phyloP scores from a whole-genome alignment of 225 moss, liverwort and hornwort species.

The Physcomitrium patens region DNA sequence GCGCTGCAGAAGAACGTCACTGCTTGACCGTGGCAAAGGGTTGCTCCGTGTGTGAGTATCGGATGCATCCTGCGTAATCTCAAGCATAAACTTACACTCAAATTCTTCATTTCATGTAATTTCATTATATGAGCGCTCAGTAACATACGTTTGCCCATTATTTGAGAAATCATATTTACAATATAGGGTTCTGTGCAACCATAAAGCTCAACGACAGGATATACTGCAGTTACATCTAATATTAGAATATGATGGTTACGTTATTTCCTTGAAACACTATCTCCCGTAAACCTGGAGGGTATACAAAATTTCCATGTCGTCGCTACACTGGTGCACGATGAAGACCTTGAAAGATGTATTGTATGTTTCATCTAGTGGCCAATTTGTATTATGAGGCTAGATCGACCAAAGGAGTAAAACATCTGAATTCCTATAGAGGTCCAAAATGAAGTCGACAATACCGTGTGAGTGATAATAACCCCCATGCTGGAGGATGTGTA shows the following conservation, averaged over 20 bases:
- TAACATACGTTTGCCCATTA: conserved; percentile 2
- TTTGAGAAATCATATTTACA: background rate
- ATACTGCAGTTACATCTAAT: conserved; percentile 2
- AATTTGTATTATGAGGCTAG: conserved; percentile 13
- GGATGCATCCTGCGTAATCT: conserved; percentile 49
- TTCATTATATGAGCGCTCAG: too few species aligned
- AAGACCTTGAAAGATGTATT: background rate
- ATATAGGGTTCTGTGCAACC: conserved; percentile 4
- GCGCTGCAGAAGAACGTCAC: conserved; percentile 65
- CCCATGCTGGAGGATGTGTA: conserved; percentile 39
- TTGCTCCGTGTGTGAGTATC: conserved; percentile 50
- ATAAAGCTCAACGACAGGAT: background rate
- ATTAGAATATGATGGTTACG: conserved; percentile 1
- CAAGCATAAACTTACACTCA: conserved; percentile 28
- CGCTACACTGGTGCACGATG: background rate
- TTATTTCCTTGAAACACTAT: background rate
- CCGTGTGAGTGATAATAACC: conserved; percentile 31
- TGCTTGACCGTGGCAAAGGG: conserved; percentile 74
- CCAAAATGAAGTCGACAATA: conserved; percentile 24
- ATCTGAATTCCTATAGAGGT: conserved; percentile 14
- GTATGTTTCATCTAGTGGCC: background rate
- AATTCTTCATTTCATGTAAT: background rate
- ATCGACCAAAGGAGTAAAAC: conserved; percentile 12
- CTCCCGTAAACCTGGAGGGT: background rate
- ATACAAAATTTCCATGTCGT: conserved; percentile 11